Conservation (phyloP, 176 grass and related monocot genomes). For the Olyra latifolia region DNA sequence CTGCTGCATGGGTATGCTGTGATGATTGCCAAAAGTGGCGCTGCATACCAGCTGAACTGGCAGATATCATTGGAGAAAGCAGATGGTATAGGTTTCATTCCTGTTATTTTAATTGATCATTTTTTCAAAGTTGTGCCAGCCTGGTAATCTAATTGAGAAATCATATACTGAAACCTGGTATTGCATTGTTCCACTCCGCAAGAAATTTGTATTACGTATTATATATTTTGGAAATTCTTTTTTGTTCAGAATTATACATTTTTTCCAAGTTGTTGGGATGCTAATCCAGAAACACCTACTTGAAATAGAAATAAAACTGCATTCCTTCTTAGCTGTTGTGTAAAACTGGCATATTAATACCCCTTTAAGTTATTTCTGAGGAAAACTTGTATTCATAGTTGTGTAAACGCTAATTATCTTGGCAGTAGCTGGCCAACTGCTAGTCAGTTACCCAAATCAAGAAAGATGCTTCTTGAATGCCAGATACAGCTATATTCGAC, state of each 20-base stretch:
- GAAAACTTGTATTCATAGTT: not conserved
- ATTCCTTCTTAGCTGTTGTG: constrained; percentile 1
- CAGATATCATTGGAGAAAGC: constrained; percentile 75
- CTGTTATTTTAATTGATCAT: constrained; percentile 28
- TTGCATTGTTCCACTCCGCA: not conserved
- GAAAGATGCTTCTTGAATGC: not conserved
- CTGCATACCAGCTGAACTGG: constrained; percentile 80
- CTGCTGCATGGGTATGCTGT: constrained; percentile 89
- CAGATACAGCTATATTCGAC: not conserved
- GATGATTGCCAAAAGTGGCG: constrained; percentile 96
- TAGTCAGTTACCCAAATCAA: constrained; percentile 11
- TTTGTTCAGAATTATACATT: not conserved
- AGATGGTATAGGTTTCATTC: constrained; percentile 66
- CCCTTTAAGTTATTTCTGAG: not conserved
- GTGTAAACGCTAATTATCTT: not conserved
- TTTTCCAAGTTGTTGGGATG: not conserved
- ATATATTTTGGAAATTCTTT: constrained; percentile 12
- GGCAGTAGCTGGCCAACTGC: not conserved
- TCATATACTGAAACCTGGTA: constrained; percentile 17
- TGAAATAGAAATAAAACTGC: not conserved
- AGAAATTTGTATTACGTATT: not conserved
- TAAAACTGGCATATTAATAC: constrained; percentile 8
- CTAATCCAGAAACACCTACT: not conserved
- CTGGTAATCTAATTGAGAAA: constrained; percentile 19
- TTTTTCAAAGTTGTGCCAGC: constrained; percentile 7